These are phyloP conservation scores for Cryptococcus deneoformans DNA, from an alignment of 1,284 basidiomycete species.

Conservation along the genomic window DNA sequence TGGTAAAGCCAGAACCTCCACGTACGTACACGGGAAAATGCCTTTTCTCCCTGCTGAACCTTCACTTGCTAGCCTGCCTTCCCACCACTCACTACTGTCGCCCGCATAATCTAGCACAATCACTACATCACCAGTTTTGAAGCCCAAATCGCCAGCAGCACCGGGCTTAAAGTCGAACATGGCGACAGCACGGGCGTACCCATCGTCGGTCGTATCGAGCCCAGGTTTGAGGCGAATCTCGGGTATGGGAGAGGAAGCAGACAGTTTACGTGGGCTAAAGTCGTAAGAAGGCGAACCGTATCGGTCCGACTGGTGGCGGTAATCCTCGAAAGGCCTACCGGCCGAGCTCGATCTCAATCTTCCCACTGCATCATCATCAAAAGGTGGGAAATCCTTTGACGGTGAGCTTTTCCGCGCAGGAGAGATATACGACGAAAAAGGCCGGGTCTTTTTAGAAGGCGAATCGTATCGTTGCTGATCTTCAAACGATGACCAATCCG, in stretches of 20 bases:
- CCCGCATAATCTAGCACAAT: slow-evolving; percentile 69
- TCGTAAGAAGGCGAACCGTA: not conserved
- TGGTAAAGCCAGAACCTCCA: slow-evolving; percentile 53
- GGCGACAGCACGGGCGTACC: slow-evolving; percentile 67
- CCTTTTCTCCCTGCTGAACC: slow-evolving; percentile 48
- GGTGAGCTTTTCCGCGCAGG: not conserved
- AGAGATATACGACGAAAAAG: slow-evolving; percentile 8
- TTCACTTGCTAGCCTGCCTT: slow-evolving; percentile 28
- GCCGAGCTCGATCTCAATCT: slow-evolving; percentile 8
- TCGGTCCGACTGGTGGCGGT: not conserved
- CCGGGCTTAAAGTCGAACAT: slow-evolving; percentile 72
- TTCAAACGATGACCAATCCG: slow-evolving; percentile 5
- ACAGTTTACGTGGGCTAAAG: not conserved
- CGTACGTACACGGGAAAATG: slow-evolving; percentile 59
- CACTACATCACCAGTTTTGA: slow-evolving; percentile 80
- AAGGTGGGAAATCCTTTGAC: slow-evolving; percentile 13
- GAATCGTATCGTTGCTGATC: not conserved
- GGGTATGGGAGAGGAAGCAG: slow-evolving; percentile 9
- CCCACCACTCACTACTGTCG: slow-evolving; percentile 72
- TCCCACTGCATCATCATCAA: slow-evolving; percentile 17
- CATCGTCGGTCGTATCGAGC: slow-evolving; percentile 30
- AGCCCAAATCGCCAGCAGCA: slow-evolving; percentile 76
- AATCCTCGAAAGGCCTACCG: slow-evolving; percentile 20
- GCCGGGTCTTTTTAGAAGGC: slow-evolving; percentile 2
- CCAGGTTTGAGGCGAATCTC: slow-evolving; percentile 19